These are phyloP conservation scores for Verticillium isaacii DNA, from an alignment of 2,329 filamentous ascomycete species.

Conservation along the genomic window DNA sequence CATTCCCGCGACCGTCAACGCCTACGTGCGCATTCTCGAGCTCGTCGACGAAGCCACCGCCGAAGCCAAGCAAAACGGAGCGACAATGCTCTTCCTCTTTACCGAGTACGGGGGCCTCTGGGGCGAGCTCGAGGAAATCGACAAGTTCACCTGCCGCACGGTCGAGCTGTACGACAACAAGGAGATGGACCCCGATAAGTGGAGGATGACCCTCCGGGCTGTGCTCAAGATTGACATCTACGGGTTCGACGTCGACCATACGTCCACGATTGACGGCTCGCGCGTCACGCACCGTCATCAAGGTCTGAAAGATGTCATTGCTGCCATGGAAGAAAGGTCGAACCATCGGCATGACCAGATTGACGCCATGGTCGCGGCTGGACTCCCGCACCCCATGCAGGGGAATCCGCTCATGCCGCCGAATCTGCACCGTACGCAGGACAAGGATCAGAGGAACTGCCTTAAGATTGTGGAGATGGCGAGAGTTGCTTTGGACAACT, in stretches of 20 bases:
- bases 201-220: conserved; percentile 49
- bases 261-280: conserved; percentile 7
- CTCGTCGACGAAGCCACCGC: conserved; percentile 49
- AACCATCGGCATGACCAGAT: conserved; percentile 42
- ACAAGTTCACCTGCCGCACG: conserved; percentile 19
- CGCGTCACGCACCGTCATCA: conserved; percentile 25
- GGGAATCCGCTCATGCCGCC: conserved; percentile 20
- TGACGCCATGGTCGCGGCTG: conserved; percentile 38
- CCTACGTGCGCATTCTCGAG: conserved; percentile 49
- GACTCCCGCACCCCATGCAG: conserved; percentile 24
- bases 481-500: conserved; percentile 44
- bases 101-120: conserved; percentile 44
- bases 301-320: conserved; percentile 51
- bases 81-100: conserved; percentile 40
- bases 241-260: conserved; percentile 31
- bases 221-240: conserved; percentile 55
- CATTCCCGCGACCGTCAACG: conserved; percentile 52
- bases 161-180: conserved; percentile 31
- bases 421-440: conserved; percentile 22
- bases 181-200: conserved; percentile 46
- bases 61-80: conserved; percentile 34
- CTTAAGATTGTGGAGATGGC: conserved; percentile 50
- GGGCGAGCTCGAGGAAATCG: conserved; percentile 25
- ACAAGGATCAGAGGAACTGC: conserved; percentile 35
- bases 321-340: conserved; percentile 46